Percentiles rank a stretch among this genome's conserved stretches.
These are phyloP conservation scores for Fusarium albidum DNA, from an alignment of 2,329 filamentous ascomycete genomes.

Conservation along the genomic window DNA sequence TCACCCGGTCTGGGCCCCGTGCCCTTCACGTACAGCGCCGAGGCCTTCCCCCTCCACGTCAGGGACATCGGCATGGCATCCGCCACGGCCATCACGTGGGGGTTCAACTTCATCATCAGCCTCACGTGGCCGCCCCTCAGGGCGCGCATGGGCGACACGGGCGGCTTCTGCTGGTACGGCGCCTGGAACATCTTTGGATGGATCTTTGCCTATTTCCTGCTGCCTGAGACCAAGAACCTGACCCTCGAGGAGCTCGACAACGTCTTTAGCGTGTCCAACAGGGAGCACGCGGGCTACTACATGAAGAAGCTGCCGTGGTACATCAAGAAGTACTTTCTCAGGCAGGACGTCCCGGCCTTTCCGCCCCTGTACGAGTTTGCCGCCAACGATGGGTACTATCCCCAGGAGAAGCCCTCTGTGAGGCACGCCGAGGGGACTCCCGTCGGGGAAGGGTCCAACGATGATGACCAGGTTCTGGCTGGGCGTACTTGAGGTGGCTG, in stretches of 20 bases:
- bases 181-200: conserved; percentile 47
- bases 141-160: conserved; percentile 39
- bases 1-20: conserved; percentile 64
- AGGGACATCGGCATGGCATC: conserved; percentile 64
- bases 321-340: conserved; percentile 41
- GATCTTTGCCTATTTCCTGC: conserved; percentile 45
- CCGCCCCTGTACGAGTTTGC: conserved; percentile 44
- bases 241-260: conserved; percentile 47
- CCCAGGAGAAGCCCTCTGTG: conserved; percentile 22
- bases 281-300: conserved; percentile 44
- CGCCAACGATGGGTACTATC: conserved; percentile 28
- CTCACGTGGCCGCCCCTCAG: conserved; percentile 44
- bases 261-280: conserved; percentile 44
- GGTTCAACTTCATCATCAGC: conserved; percentile 51
- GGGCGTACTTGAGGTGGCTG: neutral
- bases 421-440: neutral
- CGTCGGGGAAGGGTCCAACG: neutral
- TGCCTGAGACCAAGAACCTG: conserved; percentile 47
- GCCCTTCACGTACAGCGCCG: conserved; percentile 67
- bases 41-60: conserved; percentile 65
- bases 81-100: conserved; percentile 51
- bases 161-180: conserved; percentile 51
- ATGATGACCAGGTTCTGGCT: conserved; percentile 6
- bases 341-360: conserved; percentile 42
- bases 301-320: conserved; percentile 44